Evolutionary conservation across 1,284 basidiomycete species (phyloP).

Genomic region (Malassezia dermatis): DNA sequence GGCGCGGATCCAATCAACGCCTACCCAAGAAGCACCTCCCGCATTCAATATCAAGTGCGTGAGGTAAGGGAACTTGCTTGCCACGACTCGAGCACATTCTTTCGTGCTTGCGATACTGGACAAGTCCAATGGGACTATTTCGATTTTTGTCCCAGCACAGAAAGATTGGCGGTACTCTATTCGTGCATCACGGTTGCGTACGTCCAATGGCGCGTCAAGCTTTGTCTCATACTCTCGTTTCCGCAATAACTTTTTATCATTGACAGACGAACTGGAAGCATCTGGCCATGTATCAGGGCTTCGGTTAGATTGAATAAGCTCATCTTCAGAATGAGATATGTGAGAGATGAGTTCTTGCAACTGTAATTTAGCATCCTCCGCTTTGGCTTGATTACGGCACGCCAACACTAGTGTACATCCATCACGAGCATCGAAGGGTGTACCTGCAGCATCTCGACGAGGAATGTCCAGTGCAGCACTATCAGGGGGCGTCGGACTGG

Average conservation of each 20-base stretch:
- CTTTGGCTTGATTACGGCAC: conserved; percentile 46
- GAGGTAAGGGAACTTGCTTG: conserved; percentile 29
- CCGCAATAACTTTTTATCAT: conserved; percentile 19
- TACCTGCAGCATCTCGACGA: conserved; percentile 19
- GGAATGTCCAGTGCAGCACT: conserved; percentile 5
- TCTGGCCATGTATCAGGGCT: not conserved
- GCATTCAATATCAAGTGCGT: conserved; percentile 48
- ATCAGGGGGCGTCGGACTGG: conserved; percentile 35
- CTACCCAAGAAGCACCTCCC: conserved; percentile 41
- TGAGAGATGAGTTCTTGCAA: conserved; percentile 30
- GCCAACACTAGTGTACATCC: conserved; percentile 45
- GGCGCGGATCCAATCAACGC: conserved; percentile 39
- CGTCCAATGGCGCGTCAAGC: conserved; percentile 14
- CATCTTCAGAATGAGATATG: conserved; percentile 11
- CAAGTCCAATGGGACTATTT: conserved; percentile 43
- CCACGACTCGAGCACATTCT: conserved; percentile 23
- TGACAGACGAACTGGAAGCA: conserved; percentile 16
- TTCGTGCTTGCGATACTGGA: conserved; percentile 42
- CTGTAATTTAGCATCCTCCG: conserved; percentile 34
- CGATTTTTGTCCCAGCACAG: conserved; percentile 37
- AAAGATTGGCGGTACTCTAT: conserved; percentile 35
- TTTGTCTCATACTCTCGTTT: conserved; percentile 17
- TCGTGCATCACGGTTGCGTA: conserved; percentile 29
- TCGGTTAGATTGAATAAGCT: not conserved
- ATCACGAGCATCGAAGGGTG: conserved; percentile 41